These are phyloP conservation scores for Alternaria longipes DNA, from an alignment of 2,329 filamentous ascomycete species.

Conservation along the genomic window DNA sequence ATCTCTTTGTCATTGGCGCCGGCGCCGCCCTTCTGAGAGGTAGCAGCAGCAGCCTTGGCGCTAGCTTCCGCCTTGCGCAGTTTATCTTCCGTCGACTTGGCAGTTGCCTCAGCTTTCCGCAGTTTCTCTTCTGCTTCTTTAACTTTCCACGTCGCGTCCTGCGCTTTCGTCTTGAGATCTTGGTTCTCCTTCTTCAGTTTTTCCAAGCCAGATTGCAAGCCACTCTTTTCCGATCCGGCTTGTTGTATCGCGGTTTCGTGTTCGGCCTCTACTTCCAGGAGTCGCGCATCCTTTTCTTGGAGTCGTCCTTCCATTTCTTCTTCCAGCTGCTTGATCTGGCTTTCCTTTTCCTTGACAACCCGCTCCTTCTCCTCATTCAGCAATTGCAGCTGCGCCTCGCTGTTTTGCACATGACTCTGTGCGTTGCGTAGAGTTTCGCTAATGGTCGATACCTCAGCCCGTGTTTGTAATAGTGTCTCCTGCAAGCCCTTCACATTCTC, in stretches of 20 bases:
- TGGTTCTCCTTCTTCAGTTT: constrained; percentile 27
- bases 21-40: not conserved
- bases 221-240: constrained; percentile 13
- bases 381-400: constrained; percentile 51
- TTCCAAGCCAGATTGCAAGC: constrained; percentile 28
- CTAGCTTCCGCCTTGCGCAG: not conserved
- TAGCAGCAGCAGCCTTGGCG: not conserved
- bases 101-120: constrained; percentile 33
- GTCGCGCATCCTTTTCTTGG: constrained; percentile 21
- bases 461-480: constrained; percentile 35
- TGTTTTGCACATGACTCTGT: constrained; percentile 35
- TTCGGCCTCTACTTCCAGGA: constrained; percentile 28
- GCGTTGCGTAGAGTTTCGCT: constrained; percentile 35
- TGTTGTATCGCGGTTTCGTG: constrained; percentile 1
- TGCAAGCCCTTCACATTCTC: constrained; percentile 41
- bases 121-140: constrained; percentile 60
- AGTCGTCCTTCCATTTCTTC: constrained; percentile 20
- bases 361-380: constrained; percentile 41
- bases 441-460: constrained; percentile 36
- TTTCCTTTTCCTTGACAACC: not conserved
- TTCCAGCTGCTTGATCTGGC: constrained; percentile 1
- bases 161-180: constrained; percentile 53
- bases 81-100: constrained; percentile 2
- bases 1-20: constrained; percentile 28
- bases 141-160: constrained; percentile 53